phyloP scores from a whole-genome alignment of 2,329 filamentous ascomycete genomes.

The Ilyonectria mors-panacis region DNA sequence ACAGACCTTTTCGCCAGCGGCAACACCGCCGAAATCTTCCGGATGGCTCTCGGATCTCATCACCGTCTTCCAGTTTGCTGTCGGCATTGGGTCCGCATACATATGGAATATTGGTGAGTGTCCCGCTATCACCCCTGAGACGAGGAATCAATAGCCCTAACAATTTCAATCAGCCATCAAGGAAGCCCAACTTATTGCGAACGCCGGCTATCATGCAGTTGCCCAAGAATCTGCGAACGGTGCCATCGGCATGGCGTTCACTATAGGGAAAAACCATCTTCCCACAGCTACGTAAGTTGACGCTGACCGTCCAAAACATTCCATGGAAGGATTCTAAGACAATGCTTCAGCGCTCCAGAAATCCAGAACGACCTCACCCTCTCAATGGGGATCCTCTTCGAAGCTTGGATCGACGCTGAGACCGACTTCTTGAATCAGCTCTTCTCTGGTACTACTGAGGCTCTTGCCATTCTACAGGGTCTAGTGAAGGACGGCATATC shows the following conservation, averaged over 20 bases:
- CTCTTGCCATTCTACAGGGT: background rate
- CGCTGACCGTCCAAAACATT: too few species aligned
- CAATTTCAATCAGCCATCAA: background rate
- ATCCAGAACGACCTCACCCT: constrained; percentile 4
- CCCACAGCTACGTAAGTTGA: constrained; percentile 1
- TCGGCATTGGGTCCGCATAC: background rate
- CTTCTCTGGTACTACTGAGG: background rate
- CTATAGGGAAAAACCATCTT: background rate
- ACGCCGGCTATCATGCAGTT: background rate
- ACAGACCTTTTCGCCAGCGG: background rate
- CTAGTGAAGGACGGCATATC: constrained; percentile 2
- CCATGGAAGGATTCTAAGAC: background rate
- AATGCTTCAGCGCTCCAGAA: background rate
- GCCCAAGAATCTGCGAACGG: background rate
- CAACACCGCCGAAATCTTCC: background rate
- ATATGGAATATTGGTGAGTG: constrained; percentile 1
- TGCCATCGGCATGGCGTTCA: constrained; percentile 7
- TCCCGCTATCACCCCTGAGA: too few species aligned
- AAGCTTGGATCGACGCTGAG: constrained; percentile 7
- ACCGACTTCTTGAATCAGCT: background rate
- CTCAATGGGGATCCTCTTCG: constrained; percentile 1
- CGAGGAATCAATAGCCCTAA: background rate
- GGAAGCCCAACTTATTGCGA: background rate
- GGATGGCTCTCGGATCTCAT: constrained; percentile 4
- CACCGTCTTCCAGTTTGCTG: background rate